Evolutionary conservation across 169 alveolate species (phyloP), one percentile per base, ranked within the genome.

Genomic region (Plasmodium gaboni): DNA sequence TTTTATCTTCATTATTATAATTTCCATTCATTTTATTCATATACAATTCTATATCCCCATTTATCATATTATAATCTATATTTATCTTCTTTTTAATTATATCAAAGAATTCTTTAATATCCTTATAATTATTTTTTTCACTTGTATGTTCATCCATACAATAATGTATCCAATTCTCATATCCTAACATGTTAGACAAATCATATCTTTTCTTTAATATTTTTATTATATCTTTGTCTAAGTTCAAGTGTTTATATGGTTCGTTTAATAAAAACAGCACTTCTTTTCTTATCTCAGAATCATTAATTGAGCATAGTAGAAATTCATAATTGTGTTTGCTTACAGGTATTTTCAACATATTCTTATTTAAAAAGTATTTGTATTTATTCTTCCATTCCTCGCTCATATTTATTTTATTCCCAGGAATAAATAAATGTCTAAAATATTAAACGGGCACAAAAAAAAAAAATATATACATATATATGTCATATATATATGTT

Each of bases 161-260:
- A 83, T 83, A 83, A 24, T 83, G 67, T 0, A 24, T 59, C 91
- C 91, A 83, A 61, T 69, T 83, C 38, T 48, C 60, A 70, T 83
- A 83, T 7, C 91, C 91, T 4, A 68, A 26, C 24, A 44, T 67
- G 9, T 22, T 83, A 42, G 91, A 85, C 17, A 83, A 9, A 15
- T 83, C 91, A 46, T 83, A 83, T 73, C 91, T 83, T 71, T 83
- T 83, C 59, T 28, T 83, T 61, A 83, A 13, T 68, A 83, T 83
- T 19, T 83, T 83, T 83, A 83, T 83, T 57, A 83, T 60, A 44
- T 83, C 91, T 0, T 2, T 83, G 17, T 83, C 51, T 68, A 83
- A 46, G 59, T 61, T 28, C 67, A 24, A n/a, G 10, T 68, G 38
- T 55, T 69, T 46, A 68, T 68, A 83, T 3, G 91, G 91, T 28